Percentiles rank a stretch among this genome's conserved stretches.
These are phyloP conservation scores for Porcisia deanei DNA, from an alignment of 208 protist species.

Conservation along the genomic window DNA sequence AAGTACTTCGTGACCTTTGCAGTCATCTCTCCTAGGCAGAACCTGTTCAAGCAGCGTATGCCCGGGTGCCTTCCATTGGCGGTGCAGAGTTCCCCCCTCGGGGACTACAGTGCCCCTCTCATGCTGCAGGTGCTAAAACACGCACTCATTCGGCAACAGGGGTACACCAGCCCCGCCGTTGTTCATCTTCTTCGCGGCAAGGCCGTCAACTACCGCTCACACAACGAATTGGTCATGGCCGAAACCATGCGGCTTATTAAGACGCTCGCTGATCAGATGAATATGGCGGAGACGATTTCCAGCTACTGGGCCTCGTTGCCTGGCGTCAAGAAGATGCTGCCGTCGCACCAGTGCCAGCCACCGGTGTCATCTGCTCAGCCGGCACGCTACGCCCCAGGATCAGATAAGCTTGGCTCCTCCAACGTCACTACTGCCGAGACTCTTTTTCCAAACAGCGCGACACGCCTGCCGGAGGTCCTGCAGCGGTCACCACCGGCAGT, in stretches of 20 bases:
- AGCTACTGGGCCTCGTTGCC: slow-evolving; percentile 64
- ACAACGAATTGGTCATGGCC: slow-evolving; percentile 71
- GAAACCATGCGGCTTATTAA: slow-evolving; percentile 63
- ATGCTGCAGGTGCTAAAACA: slow-evolving; percentile 86
- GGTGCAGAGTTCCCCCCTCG: slow-evolving; percentile 71
- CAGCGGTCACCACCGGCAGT: slow-evolving; percentile 68
- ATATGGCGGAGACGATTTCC: slow-evolving; percentile 50
- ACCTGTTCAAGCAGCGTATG: slow-evolving; percentile 58
- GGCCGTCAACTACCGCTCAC: slow-evolving; percentile 51
- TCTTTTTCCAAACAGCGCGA: slow-evolving; percentile 73
- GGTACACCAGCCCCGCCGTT: slow-evolving; percentile 53
- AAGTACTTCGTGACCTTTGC: slow-evolving; percentile 75
- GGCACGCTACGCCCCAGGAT: slow-evolving; percentile 65
- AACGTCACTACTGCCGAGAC: slow-evolving; percentile 29
- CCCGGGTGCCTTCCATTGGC: slow-evolving; percentile 66
- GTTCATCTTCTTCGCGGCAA: slow-evolving; percentile 58
- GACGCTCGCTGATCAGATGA: slow-evolving; percentile 55
- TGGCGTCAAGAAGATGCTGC: slow-evolving; percentile 34
- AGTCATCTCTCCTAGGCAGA: slow-evolving; percentile 64
- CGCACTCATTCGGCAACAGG: slow-evolving; percentile 72
- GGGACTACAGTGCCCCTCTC: slow-evolving; percentile 69
- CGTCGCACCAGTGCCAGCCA: slow-evolving; percentile 37
- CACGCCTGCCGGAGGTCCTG: slow-evolving; percentile 62
- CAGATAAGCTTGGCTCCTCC: slow-evolving; percentile 51
- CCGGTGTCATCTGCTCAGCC: slow-evolving; percentile 67